Percentiles rank a stretch among this genome's conserved stretches.
Conservation (phyloP, 805 yeast species). For the Candida peoriensis region DNA sequence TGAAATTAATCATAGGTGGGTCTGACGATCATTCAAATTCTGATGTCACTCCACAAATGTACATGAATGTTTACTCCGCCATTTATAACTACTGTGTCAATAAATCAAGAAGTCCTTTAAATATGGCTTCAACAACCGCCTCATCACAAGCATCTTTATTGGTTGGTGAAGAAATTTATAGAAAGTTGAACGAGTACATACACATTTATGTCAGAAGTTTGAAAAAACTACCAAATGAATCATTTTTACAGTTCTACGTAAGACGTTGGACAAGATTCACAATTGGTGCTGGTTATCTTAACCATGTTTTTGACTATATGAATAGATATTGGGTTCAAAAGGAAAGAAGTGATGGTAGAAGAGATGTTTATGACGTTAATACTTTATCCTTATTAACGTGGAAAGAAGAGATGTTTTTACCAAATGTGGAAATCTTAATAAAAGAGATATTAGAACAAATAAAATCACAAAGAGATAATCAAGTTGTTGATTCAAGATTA, state of each 20-base stretch:
- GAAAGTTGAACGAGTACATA: conserved; percentile 63
- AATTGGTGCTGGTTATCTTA: conserved; percentile 85
- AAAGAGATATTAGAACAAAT: conserved; percentile 72
- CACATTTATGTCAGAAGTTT: conserved; percentile 50
- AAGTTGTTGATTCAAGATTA: conserved; percentile 59
- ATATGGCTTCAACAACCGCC: conserved; percentile 18
- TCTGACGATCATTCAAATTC: conserved; percentile 42
- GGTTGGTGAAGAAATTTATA: conserved; percentile 88
- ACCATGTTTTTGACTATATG: conserved; percentile 91
- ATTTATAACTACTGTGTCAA: conserved; percentile 90
- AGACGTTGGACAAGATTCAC: conserved; percentile 85
- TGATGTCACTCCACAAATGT: conserved; percentile 64
- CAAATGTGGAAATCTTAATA: conserved; percentile 55
- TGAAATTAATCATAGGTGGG: conserved; percentile 63
- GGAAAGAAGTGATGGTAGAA: conserved; percentile 88
- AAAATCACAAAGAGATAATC: conserved; percentile 73
- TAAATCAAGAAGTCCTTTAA: conserved; percentile 52
- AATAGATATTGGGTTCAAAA: conserved; percentile 97
- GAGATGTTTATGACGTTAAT: conserved; percentile 86
- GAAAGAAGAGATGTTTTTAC: conserved; percentile 77
- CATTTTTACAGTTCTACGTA: conserved; percentile 78
- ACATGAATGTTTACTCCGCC: conserved; percentile 88
- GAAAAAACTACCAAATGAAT: conserved; percentile 50
- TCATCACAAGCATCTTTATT: conserved; percentile 38
- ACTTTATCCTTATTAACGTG: conserved; percentile 84